Conservation (phyloP, 371 early-diverging fungal species). For the Syncephalastrum racemosum region DNA sequence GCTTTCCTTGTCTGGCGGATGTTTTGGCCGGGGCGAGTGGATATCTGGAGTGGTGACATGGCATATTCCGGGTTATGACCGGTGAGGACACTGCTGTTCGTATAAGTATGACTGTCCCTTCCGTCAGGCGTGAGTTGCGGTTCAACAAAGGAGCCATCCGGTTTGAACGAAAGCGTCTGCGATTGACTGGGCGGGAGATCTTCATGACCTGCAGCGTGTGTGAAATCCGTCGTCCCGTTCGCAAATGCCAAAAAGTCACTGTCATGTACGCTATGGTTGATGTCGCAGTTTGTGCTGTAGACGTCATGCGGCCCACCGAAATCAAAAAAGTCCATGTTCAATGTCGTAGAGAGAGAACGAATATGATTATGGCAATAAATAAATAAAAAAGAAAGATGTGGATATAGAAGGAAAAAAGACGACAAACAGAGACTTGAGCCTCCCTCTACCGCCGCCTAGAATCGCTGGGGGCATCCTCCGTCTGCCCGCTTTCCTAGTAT, state of each 20-base stretch:
- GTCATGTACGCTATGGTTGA: neutral
- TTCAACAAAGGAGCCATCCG: slow-evolving; percentile 7
- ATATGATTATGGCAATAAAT: no score
- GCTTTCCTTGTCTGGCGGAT: neutral
- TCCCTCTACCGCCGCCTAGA: no score
- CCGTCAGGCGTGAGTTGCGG: slow-evolving; percentile 44
- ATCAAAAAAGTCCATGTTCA: neutral
- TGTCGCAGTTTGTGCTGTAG: slow-evolving; percentile 1
- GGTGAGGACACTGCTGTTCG: slow-evolving; percentile 34
- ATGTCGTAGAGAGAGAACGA: no score
- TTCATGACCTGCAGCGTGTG: neutral
- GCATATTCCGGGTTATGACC: slow-evolving; percentile 43
- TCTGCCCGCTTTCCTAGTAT: no score
- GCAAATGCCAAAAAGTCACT: slow-evolving; percentile 35
- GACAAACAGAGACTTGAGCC: no score
- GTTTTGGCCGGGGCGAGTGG: slow-evolving; percentile 14
- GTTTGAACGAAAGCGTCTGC: neutral
- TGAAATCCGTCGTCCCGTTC: slow-evolving; percentile 13
- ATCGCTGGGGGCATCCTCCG: no score
- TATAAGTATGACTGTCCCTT: slow-evolving; percentile 23
- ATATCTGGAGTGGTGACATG: slow-evolving; percentile 46
- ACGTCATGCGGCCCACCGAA: slow-evolving; percentile 10
- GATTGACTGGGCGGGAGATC: neutral
- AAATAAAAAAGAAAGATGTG: no score
- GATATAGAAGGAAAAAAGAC: no score